Conservation (phyloP, 257 asterid genomes). For the Cordia subcordata region DNA sequence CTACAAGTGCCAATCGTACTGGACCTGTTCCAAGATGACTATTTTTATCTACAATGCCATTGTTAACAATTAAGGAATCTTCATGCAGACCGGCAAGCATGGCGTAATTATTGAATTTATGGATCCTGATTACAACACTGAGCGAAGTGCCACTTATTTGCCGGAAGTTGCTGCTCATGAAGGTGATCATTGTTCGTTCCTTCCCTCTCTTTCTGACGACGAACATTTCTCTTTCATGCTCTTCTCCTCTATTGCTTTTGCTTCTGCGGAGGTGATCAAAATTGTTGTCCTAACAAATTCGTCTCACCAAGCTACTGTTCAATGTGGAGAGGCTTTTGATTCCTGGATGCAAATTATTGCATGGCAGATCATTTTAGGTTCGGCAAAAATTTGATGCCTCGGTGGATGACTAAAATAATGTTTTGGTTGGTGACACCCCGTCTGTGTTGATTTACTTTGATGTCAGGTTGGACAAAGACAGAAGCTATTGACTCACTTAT, state of each 20-base stretch:
- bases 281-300: no score
- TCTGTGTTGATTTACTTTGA: neutral
- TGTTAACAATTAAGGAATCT: neutral
- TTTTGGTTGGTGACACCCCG: neutral
- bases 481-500: slow-evolving; percentile 88
- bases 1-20: no score
- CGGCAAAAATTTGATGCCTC: no score
- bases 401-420: no score
- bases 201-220: neutral
- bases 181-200: slow-evolving; percentile 41
- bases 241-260: no score
- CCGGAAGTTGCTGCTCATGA: slow-evolving; percentile 99
- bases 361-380: no score
- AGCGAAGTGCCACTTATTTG: slow-evolving; percentile 92
- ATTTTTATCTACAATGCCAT: neutral
- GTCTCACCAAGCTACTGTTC: no score
- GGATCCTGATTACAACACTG: slow-evolving; percentile 57
- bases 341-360: no score
- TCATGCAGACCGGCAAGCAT: slow-evolving; percentile 78
- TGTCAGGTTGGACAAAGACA: slow-evolving; percentile 64
- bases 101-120: slow-evolving; percentile 93
- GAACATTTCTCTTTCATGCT: no score
- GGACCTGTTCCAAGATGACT: no score
- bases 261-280: no score
- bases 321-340: no score